These are phyloP conservation scores for Pseudopyricularia cyperi DNA, from an alignment of 2,329 filamentous ascomycete species.

Conservation along the genomic window DNA sequence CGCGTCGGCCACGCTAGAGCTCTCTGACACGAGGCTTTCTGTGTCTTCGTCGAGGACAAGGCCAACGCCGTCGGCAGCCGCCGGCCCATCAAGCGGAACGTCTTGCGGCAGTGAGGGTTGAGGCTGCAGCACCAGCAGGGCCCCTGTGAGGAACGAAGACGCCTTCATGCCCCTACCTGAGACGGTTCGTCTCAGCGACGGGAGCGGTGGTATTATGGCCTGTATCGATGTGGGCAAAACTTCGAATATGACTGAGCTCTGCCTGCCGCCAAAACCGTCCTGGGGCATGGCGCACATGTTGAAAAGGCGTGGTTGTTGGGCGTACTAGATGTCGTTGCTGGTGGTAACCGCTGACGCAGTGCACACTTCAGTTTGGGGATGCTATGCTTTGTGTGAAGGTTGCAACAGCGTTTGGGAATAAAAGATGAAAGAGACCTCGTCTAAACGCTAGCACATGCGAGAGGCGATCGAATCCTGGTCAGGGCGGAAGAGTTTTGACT, in stretches of 20 bases:
- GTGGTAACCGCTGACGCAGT: neutral
- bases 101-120: neutral
- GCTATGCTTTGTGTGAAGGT: neutral
- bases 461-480: neutral
- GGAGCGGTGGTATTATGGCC: constrained; percentile 9
- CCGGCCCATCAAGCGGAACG: neutral
- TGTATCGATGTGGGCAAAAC: constrained; percentile 11
- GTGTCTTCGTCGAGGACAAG: constrained; percentile 1
- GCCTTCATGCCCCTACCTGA: neutral
- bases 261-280: neutral
- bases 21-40: neutral
- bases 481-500: neutral
- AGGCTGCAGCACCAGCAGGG: constrained; percentile 2
- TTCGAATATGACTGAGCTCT: constrained; percentile 3
- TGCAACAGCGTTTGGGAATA: neutral
- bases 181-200: constrained; percentile 6
- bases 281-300: neutral
- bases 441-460: neutral
- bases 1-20: neutral
- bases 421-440: neutral
- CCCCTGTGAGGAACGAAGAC: constrained; percentile 2
- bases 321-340: neutral
- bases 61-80: neutral
- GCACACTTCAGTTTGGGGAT: neutral
- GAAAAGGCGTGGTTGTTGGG: neutral